Base-by-base conservation (phyloP, 371 early-diverging fungal genomes). In the Enterospora canceri region DNA sequence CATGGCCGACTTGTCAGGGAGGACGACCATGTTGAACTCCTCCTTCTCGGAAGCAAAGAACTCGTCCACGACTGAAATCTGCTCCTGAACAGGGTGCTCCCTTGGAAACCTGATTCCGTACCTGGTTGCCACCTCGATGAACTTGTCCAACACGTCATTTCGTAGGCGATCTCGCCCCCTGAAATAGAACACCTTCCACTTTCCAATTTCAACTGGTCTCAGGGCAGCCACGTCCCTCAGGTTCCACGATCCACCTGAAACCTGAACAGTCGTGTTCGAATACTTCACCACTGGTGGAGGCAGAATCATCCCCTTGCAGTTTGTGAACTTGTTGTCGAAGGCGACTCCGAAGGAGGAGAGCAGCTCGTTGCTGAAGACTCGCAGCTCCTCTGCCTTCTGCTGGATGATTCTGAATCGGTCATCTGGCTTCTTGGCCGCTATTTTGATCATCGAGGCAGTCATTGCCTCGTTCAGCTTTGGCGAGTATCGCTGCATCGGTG, bases 381-480 rank as follows among this genome's bases (percentile, higher is more conserved):
- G 5, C 26, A 76, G 26, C 8, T 65, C 50, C 16, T 28, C 32
- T 18, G 68, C 30, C 19, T 65, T 70, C 19, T 61, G 50, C 28
- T 61, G 23, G 32, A 76, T 62, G 4, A 35, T 61, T 0, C 30
- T 24, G 58, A 76, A 76, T 55, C 76, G 56, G 0, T 53, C 40
- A 8, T 8, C 19, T 15, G 76, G 73, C 53, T 62, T 32, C 28
- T 57, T 50, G 2, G 73, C 73, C 19, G 76, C 72, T 23, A 65
- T 16, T 15, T 57, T 61, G 0, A 76, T 64, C 54, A 76, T 34
- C 8, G 65, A n/a, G 16, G 62, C 16, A 0, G 70, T 73, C 46
- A 69, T 74, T 23, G 23, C 21, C 31, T 76, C 77, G 53, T 62
- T 48, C 23, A 76, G 47, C 48, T 74, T 76, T 24, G 67, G 58